phyloP scores from a whole-genome alignment of 2,329 filamentous ascomycete species.

The Endoconidiophora polonica region DNA sequence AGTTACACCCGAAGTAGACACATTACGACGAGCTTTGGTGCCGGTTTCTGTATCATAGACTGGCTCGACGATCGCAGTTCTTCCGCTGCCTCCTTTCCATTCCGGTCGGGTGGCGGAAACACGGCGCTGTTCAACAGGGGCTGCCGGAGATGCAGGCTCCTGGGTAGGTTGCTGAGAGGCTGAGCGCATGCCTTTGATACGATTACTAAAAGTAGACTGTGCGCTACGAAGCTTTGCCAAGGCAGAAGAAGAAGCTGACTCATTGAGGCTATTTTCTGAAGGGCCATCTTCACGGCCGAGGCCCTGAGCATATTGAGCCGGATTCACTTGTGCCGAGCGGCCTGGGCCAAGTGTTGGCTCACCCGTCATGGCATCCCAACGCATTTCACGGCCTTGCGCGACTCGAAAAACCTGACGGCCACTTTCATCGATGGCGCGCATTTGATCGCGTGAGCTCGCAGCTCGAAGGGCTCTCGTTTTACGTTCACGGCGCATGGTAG shows the following conservation, averaged over 20 bases:
- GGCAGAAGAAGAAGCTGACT: constrained; percentile 11
- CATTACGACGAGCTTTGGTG: constrained; percentile 6
- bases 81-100: constrained; percentile 60
- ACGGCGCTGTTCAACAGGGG: not conserved
- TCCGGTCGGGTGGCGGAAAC: constrained; percentile 27
- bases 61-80: constrained; percentile 45
- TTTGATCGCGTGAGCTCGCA: constrained; percentile 23
- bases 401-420: constrained; percentile 14
- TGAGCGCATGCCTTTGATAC: constrained; percentile 26
- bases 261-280: not conserved
- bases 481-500: constrained; percentile 32
- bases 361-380: constrained; percentile 51
- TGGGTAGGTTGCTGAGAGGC: constrained; percentile 3
- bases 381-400: constrained; percentile 22
- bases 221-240: constrained; percentile 11
- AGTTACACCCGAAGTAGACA: constrained; percentile 4
- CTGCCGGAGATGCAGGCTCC: not conserved
- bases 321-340: constrained; percentile 38
- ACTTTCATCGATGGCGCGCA: constrained; percentile 12
- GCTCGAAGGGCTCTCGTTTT: constrained; percentile 20
- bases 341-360: constrained; percentile 45
- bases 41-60: constrained; percentile 34
- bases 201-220: constrained; percentile 26
- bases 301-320: constrained; percentile 30
- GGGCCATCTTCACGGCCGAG: constrained; percentile 14